Base-by-base conservation (phyloP, 805 yeast genomes). In the Cyberlindnera galapagoensis region DNA sequence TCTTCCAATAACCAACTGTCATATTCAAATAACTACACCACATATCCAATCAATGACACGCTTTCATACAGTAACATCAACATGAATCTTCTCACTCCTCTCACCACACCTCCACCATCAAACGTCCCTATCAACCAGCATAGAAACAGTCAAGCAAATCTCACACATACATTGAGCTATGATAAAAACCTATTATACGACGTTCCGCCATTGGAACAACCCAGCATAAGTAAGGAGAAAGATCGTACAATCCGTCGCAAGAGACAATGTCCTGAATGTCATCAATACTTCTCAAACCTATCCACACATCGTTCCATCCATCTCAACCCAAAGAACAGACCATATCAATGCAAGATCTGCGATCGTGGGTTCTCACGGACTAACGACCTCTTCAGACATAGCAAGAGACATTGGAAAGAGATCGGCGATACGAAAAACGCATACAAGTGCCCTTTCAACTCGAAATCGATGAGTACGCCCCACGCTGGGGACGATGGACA, bases 301-400 rank as follows among this genome's bases (percentile, higher is more conserved):
- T 84, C 90, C 17, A 85, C 95, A 6, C 95, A 83, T 57, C 76
- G 75, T 54, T 73, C 87, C 1, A 81, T 86, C 12, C 95, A 83
- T 54, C 56, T 79, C 30, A 75, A 76, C 34, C 83, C 80, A 9
- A 71, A 76, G 14, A 66, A 76, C 11, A 68, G 94, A 38, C 95
- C 94, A 0, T 90, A 79, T 52, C 64, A 75, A 27, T 87, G 97
- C 57, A 65, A 72, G 25, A 71, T 76, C 21, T 87, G 97, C 56
- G 66, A 71, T 24, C 73, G 95, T 38, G 94, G 95, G 3, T 87
- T 87, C 59, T 84, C 92, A 11, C 67, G 96, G 38, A 80, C 88
- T 26, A 88, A 88, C 54, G 96, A 87, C 54, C 62, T 88, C 44
- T 72, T 80, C 43, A 69, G 97, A 40, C 97, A 87, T 55, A 76